A percentile compares a stretch with the other conserved stretches of the same genome.
Evolutionary conservation across 805 yeast species (phyloP).

Genomic region (Candida quercuum): DNA sequence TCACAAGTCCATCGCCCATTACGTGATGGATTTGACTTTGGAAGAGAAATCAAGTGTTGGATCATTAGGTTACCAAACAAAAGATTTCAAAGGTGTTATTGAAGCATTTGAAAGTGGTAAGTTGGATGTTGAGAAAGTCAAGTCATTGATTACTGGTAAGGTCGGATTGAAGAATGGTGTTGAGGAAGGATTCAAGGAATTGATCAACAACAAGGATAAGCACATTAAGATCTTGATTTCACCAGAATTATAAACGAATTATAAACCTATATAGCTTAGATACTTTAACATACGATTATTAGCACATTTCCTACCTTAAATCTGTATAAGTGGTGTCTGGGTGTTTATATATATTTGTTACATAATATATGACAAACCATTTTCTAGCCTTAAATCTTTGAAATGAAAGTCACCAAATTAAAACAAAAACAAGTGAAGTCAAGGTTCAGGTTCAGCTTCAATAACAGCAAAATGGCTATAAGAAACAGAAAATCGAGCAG

Average conservation of each 20-base stretch:
- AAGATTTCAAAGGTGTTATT: constrained; percentile 40
- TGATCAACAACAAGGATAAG: constrained; percentile 36
- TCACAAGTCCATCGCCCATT: constrained; percentile 36
- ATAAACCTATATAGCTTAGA: no score
- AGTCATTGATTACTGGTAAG: constrained; percentile 33
- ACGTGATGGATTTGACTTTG: constrained; percentile 40
- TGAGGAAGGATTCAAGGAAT: constrained; percentile 36
- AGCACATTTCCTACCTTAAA: no score
- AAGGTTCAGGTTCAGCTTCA: no score
- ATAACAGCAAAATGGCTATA: no score
- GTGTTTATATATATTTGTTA: no score
- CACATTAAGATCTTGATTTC: constrained; percentile 41
- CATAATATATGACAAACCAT: no score
- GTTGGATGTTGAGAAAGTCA: constrained; percentile 31
- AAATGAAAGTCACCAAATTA: no score
- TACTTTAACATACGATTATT: no score
- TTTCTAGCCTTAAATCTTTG: no score
- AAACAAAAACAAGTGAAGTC: no score
- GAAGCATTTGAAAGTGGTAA: constrained; percentile 32
- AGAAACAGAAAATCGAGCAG: no score
- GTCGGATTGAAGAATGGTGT: constrained; percentile 35
- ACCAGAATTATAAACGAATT: constrained; percentile 21
- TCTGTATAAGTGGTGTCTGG: no score
- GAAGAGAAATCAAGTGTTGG: constrained; percentile 40
- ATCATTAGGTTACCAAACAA: constrained; percentile 38